These are phyloP conservation scores for Smallanthus sonchifolius DNA, from an alignment of 129 eudicot species.

Conservation along the genomic window DNA sequence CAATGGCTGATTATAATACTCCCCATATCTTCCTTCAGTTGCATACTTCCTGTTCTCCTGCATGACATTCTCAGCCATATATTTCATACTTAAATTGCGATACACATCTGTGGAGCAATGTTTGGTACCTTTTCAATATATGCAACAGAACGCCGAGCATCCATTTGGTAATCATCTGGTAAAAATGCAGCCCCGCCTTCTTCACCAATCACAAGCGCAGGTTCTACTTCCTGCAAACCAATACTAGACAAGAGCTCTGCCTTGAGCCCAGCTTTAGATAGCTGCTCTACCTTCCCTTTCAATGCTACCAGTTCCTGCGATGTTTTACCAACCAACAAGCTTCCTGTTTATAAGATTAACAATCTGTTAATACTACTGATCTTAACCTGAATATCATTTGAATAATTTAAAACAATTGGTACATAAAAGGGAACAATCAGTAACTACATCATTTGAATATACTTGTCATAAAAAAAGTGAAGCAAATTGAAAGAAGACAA, in stretches of 20 bases:
- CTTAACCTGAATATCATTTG: background rate
- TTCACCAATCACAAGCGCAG: slow-evolving; percentile 56
- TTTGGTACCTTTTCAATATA: slow-evolving; percentile 63
- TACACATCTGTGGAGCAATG: background rate
- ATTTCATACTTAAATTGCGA: background rate
- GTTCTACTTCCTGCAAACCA: slow-evolving; percentile 56
- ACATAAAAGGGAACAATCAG: slow-evolving; percentile 6
- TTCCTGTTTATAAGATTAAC: slow-evolving; percentile 45
- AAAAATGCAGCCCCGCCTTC: slow-evolving; percentile 78
- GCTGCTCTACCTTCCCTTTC: slow-evolving; percentile 50
- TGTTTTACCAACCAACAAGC: slow-evolving; percentile 89
- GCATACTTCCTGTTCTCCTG: slow-evolving; percentile 70
- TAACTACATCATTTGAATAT: background rate
- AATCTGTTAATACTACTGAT: slow-evolving; percentile 1
- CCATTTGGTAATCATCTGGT: slow-evolving; percentile 84
- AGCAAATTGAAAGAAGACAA: background rate
- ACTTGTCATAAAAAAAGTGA: background rate
- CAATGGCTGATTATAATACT: slow-evolving; percentile 83
- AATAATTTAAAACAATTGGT: background rate
- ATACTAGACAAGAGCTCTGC: slow-evolving; percentile 62
- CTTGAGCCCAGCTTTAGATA: slow-evolving; percentile 65
- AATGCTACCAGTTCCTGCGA: slow-evolving; percentile 42
- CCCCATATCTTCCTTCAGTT: slow-evolving; percentile 77
- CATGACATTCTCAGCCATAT: slow-evolving; percentile 12
- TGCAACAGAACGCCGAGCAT: slow-evolving; percentile 72